Percentiles rank a stretch among this genome's conserved stretches.
Conservation (phyloP, 805 yeast genomes). For the Priceomyces fermenticarens region DNA sequence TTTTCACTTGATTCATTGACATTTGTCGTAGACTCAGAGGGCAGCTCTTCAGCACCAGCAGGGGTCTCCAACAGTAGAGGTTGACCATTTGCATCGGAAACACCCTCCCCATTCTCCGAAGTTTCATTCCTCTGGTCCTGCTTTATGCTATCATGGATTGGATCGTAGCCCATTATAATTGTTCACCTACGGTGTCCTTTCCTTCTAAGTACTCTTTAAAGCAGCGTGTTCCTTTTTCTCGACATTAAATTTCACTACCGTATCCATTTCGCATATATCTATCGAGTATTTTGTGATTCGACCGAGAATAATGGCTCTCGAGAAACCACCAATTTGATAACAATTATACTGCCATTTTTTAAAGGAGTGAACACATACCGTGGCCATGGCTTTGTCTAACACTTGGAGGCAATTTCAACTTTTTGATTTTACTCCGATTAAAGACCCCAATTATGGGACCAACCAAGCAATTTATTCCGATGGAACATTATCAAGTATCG, state of each 20-base stretch:
- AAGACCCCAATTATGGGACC: slow-evolving; percentile 73
- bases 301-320: background rate
- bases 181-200: background rate
- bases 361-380: no score
- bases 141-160: slow-evolving; percentile 37
- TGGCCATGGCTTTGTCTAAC: slow-evolving; percentile 5
- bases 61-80: background rate
- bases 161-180: slow-evolving; percentile 39
- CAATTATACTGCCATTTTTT: no score
- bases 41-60: background rate
- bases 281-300: background rate
- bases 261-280: background rate
- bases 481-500: slow-evolving; percentile 62
- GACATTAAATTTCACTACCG: no score
- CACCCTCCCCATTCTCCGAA: slow-evolving; percentile 1
- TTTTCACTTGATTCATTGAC: slow-evolving; percentile 2
- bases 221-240: no score
- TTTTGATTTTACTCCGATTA: slow-evolving; percentile 77
- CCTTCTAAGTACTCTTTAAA: background rate
- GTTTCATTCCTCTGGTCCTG: slow-evolving; percentile 1
- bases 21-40: background rate
- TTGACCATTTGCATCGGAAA: slow-evolving; percentile 2
- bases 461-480: slow-evolving; percentile 74
- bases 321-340: background rate
- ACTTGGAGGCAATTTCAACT: slow-evolving; percentile 83